Percentiles rank a stretch among this genome's conserved stretches.
These are phyloP conservation scores for Pneumocystis canis DNA, from an alignment of 1,139 yeast species.

Conservation along the genomic window DNA sequence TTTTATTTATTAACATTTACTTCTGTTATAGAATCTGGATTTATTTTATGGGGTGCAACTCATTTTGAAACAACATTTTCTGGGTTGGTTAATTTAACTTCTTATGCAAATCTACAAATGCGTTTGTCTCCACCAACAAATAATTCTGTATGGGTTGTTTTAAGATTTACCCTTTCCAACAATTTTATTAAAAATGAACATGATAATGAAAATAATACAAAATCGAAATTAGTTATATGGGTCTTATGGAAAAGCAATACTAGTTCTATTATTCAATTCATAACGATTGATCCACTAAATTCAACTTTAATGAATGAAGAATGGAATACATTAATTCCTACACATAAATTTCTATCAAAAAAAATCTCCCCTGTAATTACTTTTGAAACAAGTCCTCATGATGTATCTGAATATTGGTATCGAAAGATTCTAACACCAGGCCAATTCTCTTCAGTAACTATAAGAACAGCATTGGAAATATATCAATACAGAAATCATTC, in stretches of 20 bases:
- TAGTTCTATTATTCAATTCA: slow-evolving; percentile 1
- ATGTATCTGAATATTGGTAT: slow-evolving; percentile 2
- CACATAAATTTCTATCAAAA: neutral
- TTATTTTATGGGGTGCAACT: neutral
- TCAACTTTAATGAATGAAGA: neutral
- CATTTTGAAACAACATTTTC: neutral
- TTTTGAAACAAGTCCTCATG: neutral
- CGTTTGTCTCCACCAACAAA: neutral
- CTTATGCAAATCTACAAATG: neutral
- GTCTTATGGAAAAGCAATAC: slow-evolving; percentile 2
- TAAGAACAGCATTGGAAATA: neutral
- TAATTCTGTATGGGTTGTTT: neutral
- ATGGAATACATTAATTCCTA: neutral
- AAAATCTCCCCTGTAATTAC: neutral
- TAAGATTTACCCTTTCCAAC: neutral
- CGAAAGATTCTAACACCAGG: neutral
- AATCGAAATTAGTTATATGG: neutral
- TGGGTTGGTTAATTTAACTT: neutral
- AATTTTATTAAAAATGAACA: neutral
- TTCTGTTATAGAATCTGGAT: neutral
- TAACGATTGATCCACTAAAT: neutral
- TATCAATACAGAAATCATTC: neutral
- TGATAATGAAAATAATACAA: neutral
- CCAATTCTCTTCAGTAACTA: neutral
- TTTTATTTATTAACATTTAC: slow-evolving; percentile 1